Base-by-base conservation (phyloP, 306 rosid genomes). In the Glycine tomentella region DNA sequence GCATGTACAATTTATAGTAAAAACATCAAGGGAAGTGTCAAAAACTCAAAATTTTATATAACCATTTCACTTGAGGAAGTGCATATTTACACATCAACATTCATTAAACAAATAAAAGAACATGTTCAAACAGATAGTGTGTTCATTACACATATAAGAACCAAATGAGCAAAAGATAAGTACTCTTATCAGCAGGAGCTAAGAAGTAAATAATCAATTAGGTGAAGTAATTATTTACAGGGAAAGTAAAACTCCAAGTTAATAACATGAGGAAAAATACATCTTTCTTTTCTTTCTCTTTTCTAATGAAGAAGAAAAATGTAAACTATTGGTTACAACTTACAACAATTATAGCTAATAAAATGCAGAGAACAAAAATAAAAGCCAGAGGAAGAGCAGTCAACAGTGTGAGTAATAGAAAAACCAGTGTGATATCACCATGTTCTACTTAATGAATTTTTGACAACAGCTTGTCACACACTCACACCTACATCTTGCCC, bases 401-500 rank as follows among this genome's bases (percentile, higher is more conserved):
- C 7, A 5, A 38, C 44, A 38, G 38, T 34, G 38, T 0, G 38
- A 3, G 38, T 34, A 34, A 34, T 34, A 34, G 44, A 38, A 38
- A 3, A 68, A 82, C 74, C 84, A 57, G 73, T 61, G 76, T 44
- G 69, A 56, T 48, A 12, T 33, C 56, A n/a, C 69, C 81, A 52
- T 33, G 17, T 33, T 67, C 53, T 58, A 72, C 55, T 67, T 11
- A 52, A 62, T 31, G 61, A 59, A 64, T 63, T 66, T 58, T 74
- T 52, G 53, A 65, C 65, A 48, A 70, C 31, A 58, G 74, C 80
- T 63, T 61, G 63, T 66, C 84, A n/a, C n/a, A n/a, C n/a, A n/a
- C n/a, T n/a, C n/a, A n/a, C 12, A 17, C 73, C 77, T 40, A 33
- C 33, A 34, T 16, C 75, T 51, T 25, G 46, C 44, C 15, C 71